Evolutionary conservation across 331 rosid species (phyloP).

Genomic region (Arachis monticola): DNA sequence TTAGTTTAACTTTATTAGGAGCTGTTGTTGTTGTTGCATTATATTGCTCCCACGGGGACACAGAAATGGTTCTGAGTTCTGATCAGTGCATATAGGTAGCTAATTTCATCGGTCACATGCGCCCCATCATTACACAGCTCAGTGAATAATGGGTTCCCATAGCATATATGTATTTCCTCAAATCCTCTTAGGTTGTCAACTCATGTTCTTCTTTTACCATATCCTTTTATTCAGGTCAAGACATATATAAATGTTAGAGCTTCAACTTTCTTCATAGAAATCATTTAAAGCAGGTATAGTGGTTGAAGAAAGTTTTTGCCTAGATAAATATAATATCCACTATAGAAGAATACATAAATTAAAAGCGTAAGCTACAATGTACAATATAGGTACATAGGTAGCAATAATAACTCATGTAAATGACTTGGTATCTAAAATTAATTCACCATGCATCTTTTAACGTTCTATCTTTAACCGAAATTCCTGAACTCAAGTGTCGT

Average conservation of each 20-base stretch:
- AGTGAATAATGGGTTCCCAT: constrained; percentile 55
- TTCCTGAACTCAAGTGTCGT: neutral
- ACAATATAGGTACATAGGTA: neutral
- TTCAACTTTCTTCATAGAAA: constrained; percentile 33
- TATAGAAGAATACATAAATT: neutral
- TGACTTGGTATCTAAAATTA: neutral
- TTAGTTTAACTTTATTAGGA: constrained; percentile 1
- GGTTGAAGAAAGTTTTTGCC: neutral
- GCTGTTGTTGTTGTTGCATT: neutral
- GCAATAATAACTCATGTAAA: neutral
- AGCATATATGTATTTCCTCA: constrained; percentile 28
- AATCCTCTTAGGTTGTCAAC: constrained; percentile 52
- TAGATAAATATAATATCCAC: neutral
- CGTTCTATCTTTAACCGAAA: neutral
- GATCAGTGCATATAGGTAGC: constrained; percentile 38
- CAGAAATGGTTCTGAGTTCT: constrained; percentile 41
- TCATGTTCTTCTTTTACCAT: constrained; percentile 50
- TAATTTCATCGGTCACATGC: constrained; percentile 59
- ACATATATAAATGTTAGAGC: constrained; percentile 5
- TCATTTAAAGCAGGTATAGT: constrained; percentile 22
- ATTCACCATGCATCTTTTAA: neutral
- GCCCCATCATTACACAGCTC: constrained; percentile 66
- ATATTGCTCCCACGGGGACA: constrained; percentile 28
- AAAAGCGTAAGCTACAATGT: neutral
- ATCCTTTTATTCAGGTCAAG: constrained; percentile 10